phyloP scores from a whole-genome alignment of 345 rosid genomes.

The Nephelium lappaceum region DNA sequence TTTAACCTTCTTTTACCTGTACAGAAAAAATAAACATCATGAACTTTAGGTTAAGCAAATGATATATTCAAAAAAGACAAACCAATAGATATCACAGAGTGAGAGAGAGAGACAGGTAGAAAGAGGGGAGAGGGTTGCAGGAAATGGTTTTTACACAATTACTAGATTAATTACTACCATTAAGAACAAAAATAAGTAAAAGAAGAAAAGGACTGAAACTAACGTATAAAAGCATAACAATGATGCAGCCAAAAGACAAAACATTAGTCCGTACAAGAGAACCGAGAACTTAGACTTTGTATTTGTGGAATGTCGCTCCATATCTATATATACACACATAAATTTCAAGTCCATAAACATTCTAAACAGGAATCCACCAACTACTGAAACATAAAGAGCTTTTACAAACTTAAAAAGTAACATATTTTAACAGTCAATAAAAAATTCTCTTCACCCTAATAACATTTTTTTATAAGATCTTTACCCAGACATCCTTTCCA shows the following conservation, averaged over 20 bases:
- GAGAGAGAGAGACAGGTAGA: not conserved
- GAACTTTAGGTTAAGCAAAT: not conserved
- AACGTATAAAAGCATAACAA: not conserved
- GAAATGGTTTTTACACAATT: not conserved
- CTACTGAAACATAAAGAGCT: not conserved
- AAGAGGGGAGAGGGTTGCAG: not conserved
- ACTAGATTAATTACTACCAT: not conserved
- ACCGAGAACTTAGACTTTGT: too few species aligned
- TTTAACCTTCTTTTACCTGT: conserved; percentile 80
- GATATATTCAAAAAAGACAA: not conserved
- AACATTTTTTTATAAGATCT: not conserved
- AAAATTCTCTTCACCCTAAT: not conserved
- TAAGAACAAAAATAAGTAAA: not conserved
- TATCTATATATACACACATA: too few species aligned
- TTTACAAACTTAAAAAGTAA: not conserved
- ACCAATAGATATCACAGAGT: not conserved
- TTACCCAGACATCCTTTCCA: not conserved
- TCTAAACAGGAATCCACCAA: too few species aligned
- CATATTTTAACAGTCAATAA: not conserved
- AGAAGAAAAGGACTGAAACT: not conserved
- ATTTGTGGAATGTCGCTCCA: too few species aligned
- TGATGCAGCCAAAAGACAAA: too few species aligned
- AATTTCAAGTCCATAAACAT: too few species aligned
- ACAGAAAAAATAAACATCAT: conserved; percentile 15
- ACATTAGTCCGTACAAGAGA: not conserved